Conservation (phyloP, 345 rosid species). For the Crucihimalaya himalaica region DNA sequence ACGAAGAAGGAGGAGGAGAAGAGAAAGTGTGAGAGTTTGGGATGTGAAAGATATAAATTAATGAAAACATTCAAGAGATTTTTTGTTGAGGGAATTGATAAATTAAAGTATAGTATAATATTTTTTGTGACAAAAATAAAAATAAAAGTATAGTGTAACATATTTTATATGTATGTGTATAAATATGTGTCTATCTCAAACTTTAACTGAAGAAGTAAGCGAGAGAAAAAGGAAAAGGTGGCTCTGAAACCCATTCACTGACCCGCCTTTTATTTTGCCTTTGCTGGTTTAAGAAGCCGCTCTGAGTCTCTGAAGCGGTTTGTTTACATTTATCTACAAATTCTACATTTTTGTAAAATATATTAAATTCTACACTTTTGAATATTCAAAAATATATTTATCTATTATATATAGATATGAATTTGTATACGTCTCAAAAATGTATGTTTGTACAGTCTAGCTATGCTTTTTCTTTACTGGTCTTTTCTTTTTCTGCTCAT, state of each 20-base stretch:
- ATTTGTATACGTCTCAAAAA: neutral
- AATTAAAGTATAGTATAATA: neutral
- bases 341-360: neutral
- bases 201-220: slow-evolving; percentile 45
- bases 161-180: neutral
- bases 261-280: slow-evolving; percentile 41
- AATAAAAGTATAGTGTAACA: neutral
- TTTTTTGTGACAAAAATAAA: no score
- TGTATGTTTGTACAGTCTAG: neutral
- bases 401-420: neutral
- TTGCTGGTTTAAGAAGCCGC: slow-evolving; percentile 40
- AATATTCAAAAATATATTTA: neutral
- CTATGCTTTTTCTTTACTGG: neutral
- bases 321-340: slow-evolving; percentile 23
- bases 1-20: slow-evolving; percentile 9
- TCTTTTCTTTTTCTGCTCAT: neutral
- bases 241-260: slow-evolving; percentile 48
- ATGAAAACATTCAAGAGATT: slow-evolving; percentile 3
- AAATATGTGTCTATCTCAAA: slow-evolving; percentile 21
- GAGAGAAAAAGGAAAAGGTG: slow-evolving; percentile 42
- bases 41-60: slow-evolving; percentile 36
- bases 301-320: slow-evolving; percentile 36
- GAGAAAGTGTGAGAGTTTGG: slow-evolving; percentile 40
- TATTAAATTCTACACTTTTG: neutral
- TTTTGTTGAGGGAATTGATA: neutral